Evolutionary conservation across 352 stramenopile species (phyloP).

Genomic region (Pythium biforme): DNA sequence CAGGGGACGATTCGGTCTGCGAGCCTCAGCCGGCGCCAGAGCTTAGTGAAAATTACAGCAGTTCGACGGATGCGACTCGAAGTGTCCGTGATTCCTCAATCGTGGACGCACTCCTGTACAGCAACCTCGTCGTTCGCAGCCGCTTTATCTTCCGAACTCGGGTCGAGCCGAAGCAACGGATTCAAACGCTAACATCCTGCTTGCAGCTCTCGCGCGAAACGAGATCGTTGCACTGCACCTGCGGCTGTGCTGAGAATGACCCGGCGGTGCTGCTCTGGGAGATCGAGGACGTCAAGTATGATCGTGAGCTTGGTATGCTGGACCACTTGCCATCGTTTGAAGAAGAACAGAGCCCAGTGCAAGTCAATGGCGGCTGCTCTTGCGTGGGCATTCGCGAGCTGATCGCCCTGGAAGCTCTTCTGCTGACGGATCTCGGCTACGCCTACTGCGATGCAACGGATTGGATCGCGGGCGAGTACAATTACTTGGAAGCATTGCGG

Average conservation of each 20-base stretch:
- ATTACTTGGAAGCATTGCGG: constrained; percentile 73
- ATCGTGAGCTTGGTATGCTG: constrained; percentile 59
- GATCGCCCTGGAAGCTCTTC: constrained; percentile 66
- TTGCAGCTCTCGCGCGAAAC: constrained; percentile 73
- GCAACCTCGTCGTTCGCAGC: constrained; percentile 73
- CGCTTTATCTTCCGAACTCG: constrained; percentile 80
- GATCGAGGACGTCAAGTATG: constrained; percentile 74
- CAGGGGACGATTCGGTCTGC: background rate
- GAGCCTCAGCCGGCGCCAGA: background rate
- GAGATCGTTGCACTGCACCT: constrained; percentile 65
- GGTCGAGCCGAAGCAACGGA: constrained; percentile 65
- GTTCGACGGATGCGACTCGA: constrained; percentile 12
- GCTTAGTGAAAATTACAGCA: constrained; percentile 3
- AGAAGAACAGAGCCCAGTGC: constrained; percentile 33
- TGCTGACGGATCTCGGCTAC: constrained; percentile 77
- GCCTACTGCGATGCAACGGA: constrained; percentile 77
- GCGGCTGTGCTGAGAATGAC: constrained; percentile 74
- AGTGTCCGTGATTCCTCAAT: constrained; percentile 56
- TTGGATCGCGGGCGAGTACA: constrained; percentile 72
- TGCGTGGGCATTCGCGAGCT: constrained; percentile 77
- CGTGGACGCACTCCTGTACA: constrained; percentile 76
- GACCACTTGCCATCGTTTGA: constrained; percentile 69
- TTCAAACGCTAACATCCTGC: constrained; percentile 65
- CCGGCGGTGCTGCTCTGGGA: constrained; percentile 61
- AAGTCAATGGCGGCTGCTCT: constrained; percentile 39